Evolutionary conservation across 371 early-diverging fungal species (phyloP), one percentile per base, ranked within the genome.

Genomic region (Actinomucor elegans): DNA sequence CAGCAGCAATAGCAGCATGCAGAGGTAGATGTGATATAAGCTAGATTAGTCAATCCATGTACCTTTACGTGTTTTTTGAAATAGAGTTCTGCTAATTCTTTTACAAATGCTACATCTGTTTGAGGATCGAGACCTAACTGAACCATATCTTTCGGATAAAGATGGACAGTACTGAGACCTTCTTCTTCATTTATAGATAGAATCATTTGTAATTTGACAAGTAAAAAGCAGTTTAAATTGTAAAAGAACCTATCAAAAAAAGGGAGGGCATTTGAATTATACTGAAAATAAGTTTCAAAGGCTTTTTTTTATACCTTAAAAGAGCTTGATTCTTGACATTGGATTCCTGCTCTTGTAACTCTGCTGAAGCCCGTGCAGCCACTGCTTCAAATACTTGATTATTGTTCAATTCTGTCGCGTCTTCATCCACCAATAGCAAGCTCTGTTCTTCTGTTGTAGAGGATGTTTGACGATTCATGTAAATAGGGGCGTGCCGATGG

Each of bases 61-160:
- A 73, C 69, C 18, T 58, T 50, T 4, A 74, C 55, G 5, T 48
- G 27, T 31, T 72, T 65, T 6, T 61, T 65, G 55, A 79, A 80
- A 48, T 80, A 83, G 6, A 70, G 15, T 11, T 48, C 47, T 8
- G 67, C 63, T n/a, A 83, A 50, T 26, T 72, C 74, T 24, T 36
- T 35, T 1, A 83, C 66, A 64, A 80, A 75, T 1, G 44, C 56
- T 7, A 51, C 55, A 48, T 83, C 83, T 3, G 40, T 47, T 17
- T 35, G 42, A 0, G 76, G 71, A 52, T 81, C 80, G 23, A 83
- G 37, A 0, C 83, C 80, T 20, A 83, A 32, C 18, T 67, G 55
- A 7, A 69, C 63, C 52, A 82, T 59, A 33, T 82, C 79, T 18
- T 68, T 64, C 8, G 71, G 64, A 12, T 64, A 49, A 5, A 79